Percentiles rank a stretch among this genome's conserved stretches.
phyloP scores from a whole-genome alignment of 768 basidiomycete species.

The Boletus edulis region DNA sequence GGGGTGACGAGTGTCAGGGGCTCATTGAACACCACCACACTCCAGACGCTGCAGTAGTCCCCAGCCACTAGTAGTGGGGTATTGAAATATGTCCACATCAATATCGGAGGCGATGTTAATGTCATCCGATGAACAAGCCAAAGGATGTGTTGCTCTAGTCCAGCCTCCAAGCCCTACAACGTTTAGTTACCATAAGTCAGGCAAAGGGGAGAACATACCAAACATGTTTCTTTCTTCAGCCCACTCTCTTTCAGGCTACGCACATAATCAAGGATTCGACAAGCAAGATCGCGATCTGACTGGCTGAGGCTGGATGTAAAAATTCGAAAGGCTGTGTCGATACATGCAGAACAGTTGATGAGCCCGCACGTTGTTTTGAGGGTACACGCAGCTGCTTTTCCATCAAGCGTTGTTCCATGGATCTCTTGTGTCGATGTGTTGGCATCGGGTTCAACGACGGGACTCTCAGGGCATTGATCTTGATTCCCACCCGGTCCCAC shows the following conservation, averaged over 20 bases:
- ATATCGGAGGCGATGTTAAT: conserved; percentile 47
- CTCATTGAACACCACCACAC: conserved; percentile 48
- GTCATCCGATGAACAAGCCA: conserved; percentile 42
- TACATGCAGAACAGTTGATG: conserved; percentile 34
- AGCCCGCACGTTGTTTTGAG: conserved; percentile 22
- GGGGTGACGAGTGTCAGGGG: conserved; percentile 53
- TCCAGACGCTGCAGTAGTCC: conserved; percentile 51
- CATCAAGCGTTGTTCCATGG: conserved; percentile 47
- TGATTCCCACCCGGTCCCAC: conserved; percentile 15
- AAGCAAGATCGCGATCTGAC: conserved; percentile 19
- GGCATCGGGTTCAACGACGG: conserved; percentile 9
- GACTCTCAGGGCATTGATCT: conserved; percentile 10
- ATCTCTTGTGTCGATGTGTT: conserved; percentile 13
- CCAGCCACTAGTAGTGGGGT: conserved; percentile 56
- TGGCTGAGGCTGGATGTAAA: conserved; percentile 21
- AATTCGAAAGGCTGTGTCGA: conserved; percentile 18
- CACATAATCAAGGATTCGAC: conserved; percentile 14
- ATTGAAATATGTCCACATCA: conserved; percentile 69
- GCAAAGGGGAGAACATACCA: conserved; percentile 27
- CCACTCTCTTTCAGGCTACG: conserved; percentile 23
- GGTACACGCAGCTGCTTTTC: conserved; percentile 49
- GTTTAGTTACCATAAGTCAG: conserved; percentile 3
- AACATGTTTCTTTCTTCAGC: conserved; percentile 26
- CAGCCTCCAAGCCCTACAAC: conserved; percentile 13
- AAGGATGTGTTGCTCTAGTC: conserved; percentile 23